These are phyloP conservation scores for Arthromyces matolae DNA, from an alignment of 768 basidiomycete species.

Conservation along the genomic window DNA sequence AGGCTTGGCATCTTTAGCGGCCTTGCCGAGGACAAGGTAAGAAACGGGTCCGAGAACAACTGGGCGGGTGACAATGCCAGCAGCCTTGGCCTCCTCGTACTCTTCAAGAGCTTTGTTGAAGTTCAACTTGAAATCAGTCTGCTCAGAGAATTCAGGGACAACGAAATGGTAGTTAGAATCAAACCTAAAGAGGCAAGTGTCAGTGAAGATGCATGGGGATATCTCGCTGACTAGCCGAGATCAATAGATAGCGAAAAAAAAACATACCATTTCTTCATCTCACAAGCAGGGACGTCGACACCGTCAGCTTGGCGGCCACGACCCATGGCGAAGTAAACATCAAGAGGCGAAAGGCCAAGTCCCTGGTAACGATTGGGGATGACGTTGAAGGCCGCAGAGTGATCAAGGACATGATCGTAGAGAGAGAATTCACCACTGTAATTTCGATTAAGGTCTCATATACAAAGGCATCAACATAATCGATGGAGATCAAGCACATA, in stretches of 20 bases:
- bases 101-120: constrained; percentile 94
- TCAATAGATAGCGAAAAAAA: not conserved
- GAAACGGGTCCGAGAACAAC: constrained; percentile 95
- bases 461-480: constrained; percentile 16
- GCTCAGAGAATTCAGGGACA: constrained; percentile 91
- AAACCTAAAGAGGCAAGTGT: constrained; percentile 55
- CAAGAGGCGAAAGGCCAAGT: constrained; percentile 81
- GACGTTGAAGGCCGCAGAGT: constrained; percentile 93
- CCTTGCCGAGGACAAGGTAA: constrained; percentile 92
- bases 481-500: constrained; percentile 33
- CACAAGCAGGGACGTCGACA: constrained; percentile 94
- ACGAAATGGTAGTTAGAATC: constrained; percentile 99
- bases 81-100: constrained; percentile 90
- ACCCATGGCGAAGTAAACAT: constrained; percentile 98
- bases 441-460: constrained; percentile 13
- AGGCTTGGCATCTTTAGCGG: constrained; percentile 74
- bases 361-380: constrained; percentile 92
- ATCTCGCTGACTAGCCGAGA: constrained; percentile 8
- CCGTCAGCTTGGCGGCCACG: constrained; percentile 93
- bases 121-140: constrained; percentile 90
- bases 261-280: constrained; percentile 99
- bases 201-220: constrained; percentile 4
- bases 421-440: constrained; percentile 95
- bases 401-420: constrained; percentile 98
- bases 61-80: constrained; percentile 88